Percentiles rank a stretch among this genome's conserved stretches.
These are phyloP conservation scores for Clonostachys sp. DNA, from an alignment of 2,329 filamentous ascomycete genomes.

Conservation along the genomic window DNA sequence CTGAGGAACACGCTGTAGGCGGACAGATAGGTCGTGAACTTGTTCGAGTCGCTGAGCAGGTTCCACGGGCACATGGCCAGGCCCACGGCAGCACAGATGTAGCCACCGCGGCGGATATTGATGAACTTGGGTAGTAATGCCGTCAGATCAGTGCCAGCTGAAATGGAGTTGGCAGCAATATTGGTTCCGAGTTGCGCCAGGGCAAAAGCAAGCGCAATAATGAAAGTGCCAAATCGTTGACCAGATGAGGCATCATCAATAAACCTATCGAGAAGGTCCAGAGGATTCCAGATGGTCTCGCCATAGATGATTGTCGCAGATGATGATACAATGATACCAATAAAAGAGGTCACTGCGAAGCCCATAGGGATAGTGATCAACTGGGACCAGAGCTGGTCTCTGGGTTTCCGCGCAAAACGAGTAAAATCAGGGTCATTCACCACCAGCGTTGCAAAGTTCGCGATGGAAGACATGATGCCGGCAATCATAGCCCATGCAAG, in stretches of 20 bases:
- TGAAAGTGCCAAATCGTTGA: slow-evolving; percentile 71
- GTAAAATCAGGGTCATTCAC: slow-evolving; percentile 80
- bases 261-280: slow-evolving; percentile 62
- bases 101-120: slow-evolving; percentile 82
- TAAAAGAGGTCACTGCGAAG: slow-evolving; percentile 78
- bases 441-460: slow-evolving; percentile 87
- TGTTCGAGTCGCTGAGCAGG: slow-evolving; percentile 68
- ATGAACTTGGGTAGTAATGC: slow-evolving; percentile 75
- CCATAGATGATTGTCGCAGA: slow-evolving; percentile 65
- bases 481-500: slow-evolving; percentile 80
- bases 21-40: slow-evolving; percentile 87
- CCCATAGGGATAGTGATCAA: slow-evolving; percentile 67
- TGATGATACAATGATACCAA: slow-evolving; percentile 75
- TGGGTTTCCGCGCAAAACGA: slow-evolving; percentile 74
- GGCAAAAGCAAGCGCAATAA: slow-evolving; percentile 66
- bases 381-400: slow-evolving; percentile 76
- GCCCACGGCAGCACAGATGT: slow-evolving; percentile 75
- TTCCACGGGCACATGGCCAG: slow-evolving; percentile 86
- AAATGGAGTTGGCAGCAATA: slow-evolving; percentile 82
- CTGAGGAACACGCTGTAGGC: slow-evolving; percentile 94
- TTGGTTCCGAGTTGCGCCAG: slow-evolving; percentile 83
- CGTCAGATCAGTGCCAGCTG: slow-evolving; percentile 78
- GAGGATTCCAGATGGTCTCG: slow-evolving; percentile 68
- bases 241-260: slow-evolving; percentile 63
- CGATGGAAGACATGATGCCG: slow-evolving; percentile 84